Conservation (phyloP, 345 rosid species). For the Geranium rotundifolium region DNA sequence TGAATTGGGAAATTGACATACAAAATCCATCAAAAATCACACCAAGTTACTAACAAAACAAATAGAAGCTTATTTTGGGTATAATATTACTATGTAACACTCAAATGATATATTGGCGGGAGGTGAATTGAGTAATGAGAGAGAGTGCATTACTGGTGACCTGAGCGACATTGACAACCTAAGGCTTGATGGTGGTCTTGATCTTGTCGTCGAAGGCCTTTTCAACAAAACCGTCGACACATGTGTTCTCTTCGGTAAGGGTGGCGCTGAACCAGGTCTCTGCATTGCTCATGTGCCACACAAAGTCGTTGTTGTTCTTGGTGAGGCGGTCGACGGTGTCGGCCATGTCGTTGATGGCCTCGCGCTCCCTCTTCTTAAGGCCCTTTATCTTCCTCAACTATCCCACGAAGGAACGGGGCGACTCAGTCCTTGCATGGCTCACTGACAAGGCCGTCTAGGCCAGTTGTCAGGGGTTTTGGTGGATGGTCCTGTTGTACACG, state of each 20-base stretch:
- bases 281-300: conserved; percentile 74
- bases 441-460: conserved; percentile 67
- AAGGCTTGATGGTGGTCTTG: conserved; percentile 42
- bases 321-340: conserved; percentile 64
- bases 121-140: conserved; percentile 47
- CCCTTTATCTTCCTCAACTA: conserved; percentile 38
- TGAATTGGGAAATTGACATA: too few relatives aligned
- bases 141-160: conserved; percentile 83
- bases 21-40: too few relatives aligned
- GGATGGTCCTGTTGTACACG: conserved; percentile 40
- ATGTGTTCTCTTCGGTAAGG: conserved; percentile 82
- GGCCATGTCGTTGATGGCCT: conserved; percentile 51
- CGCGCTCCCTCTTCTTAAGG: conserved; percentile 42
- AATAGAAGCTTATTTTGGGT: too few relatives aligned
- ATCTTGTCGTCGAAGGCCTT: conserved; percentile 49
- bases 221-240: conserved; percentile 72
- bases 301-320: conserved; percentile 41
- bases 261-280: conserved; percentile 99
- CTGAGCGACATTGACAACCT: conserved; percentile 52
- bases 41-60: too few relatives aligned
- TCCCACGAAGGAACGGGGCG: conserved; percentile 44
- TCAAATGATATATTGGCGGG: conserved; percentile 5
- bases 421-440: conserved; percentile 44
- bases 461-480: conserved; percentile 46
- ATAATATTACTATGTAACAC: too few relatives aligned